Percentiles rank a stretch among this genome's conserved stretches.
Conservation (phyloP, 371 early-diverging fungal species). For the Actinomucor elegans region DNA sequence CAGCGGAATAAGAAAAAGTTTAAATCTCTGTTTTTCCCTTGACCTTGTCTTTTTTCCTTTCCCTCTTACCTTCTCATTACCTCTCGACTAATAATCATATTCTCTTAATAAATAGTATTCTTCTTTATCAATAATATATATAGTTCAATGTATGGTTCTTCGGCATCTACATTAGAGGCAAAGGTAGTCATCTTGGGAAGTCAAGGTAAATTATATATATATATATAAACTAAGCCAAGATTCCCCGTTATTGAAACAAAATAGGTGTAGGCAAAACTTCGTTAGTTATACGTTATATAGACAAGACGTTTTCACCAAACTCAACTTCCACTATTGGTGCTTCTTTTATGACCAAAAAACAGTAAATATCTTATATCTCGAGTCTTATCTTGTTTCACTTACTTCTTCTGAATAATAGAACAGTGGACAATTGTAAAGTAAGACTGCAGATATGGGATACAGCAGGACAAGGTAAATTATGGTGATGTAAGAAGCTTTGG, state of each 20-base stretch:
- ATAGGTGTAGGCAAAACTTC: conserved; percentile 83
- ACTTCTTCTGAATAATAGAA: too few species aligned
- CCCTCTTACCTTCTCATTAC: background rate
- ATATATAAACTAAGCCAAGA: too few species aligned
- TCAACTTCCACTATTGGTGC: conserved; percentile 84
- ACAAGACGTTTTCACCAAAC: conserved; percentile 76
- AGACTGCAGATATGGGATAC: conserved; percentile 74
- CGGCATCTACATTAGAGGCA: conserved; percentile 62
- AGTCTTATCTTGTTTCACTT: too few species aligned
- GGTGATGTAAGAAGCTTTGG: background rate
- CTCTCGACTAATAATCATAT: too few species aligned
- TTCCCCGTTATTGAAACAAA: background rate
- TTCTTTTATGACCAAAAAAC: conserved; percentile 77
- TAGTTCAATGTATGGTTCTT: conserved; percentile 24
- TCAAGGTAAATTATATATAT: conserved; percentile 68
- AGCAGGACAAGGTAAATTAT: conserved; percentile 61
- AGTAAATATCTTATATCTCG: too few species aligned
- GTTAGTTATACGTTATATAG: conserved; percentile 77
- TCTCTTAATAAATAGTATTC: too few species aligned
- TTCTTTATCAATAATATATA: too few species aligned
- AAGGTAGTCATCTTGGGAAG: conserved; percentile 78
- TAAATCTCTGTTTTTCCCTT: conserved; percentile 7
- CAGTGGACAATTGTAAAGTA: conserved; percentile 67
- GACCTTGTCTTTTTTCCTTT: background rate
- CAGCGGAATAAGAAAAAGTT: conserved; percentile 14